Percentiles rank a stretch among this genome's conserved stretches.
Evolutionary conservation across 2,329 filamentous ascomycete genomes (phyloP).

Genomic region (Pseudocercospora eumusae): DNA sequence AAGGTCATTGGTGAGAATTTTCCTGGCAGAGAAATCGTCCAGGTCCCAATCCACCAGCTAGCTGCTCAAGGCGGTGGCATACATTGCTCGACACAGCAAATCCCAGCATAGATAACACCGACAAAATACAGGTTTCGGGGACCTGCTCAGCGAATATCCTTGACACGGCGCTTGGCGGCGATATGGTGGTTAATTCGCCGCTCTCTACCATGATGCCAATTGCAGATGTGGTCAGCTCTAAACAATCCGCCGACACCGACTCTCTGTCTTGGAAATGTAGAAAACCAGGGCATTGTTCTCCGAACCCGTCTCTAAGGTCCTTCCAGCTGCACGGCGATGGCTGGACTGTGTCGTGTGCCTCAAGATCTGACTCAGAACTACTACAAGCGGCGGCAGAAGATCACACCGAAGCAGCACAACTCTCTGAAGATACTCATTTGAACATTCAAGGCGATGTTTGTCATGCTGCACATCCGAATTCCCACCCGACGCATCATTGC

Average conservation of each 20-base stretch:
- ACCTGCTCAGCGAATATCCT: background rate
- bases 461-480: background rate
- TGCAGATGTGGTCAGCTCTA: background rate
- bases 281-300: background rate
- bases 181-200: background rate
- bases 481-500: background rate
- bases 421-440: background rate
- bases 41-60: constrained; percentile 23
- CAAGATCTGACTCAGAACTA: background rate
- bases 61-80: constrained; percentile 25
- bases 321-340: background rate
- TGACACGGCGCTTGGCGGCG: background rate
- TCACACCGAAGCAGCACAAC: background rate
- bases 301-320: background rate
- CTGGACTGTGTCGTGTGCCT: background rate
- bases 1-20: constrained; percentile 17
- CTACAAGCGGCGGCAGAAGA: too few relatives aligned
- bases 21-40: constrained; percentile 22
- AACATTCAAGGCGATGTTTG: background rate
- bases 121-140: background rate
- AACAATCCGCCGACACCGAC: background rate
- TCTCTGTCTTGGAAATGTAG: background rate
- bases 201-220: background rate
- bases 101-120: constrained; percentile 6
- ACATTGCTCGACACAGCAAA: constrained; percentile 26